Conservation (phyloP, 768 basidiomycete genomes). For the Leccinum olivaceopallidum region DNA sequence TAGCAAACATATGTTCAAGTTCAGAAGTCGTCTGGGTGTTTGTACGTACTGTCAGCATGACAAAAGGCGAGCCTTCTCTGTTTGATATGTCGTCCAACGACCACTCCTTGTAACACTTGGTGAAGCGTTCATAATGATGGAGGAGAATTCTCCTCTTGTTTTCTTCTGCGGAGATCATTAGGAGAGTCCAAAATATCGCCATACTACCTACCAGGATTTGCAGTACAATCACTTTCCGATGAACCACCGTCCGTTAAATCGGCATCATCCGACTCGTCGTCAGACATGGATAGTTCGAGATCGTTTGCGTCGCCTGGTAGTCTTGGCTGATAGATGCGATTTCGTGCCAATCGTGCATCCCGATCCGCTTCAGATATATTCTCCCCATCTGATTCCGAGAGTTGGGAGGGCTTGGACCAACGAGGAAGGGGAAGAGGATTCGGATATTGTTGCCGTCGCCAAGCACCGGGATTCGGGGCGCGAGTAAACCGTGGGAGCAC, state of each 20-base stretch:
- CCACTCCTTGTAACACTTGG: slow-evolving; percentile 47
- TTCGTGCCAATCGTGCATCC: slow-evolving; percentile 72
- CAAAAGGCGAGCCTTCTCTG: slow-evolving; percentile 53
- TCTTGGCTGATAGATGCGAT: slow-evolving; percentile 47
- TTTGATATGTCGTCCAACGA: slow-evolving; percentile 35
- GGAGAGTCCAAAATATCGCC: neutral
- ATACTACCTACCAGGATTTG: slow-evolving; percentile 34
- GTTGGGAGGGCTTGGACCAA: slow-evolving; percentile 27
- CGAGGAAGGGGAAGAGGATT: slow-evolving; percentile 11
- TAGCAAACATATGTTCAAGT: slow-evolving; percentile 5
- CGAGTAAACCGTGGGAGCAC: slow-evolving; percentile 29
- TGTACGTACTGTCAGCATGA: slow-evolving; percentile 42
- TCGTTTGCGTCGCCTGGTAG: slow-evolving; percentile 30
- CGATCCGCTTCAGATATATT: slow-evolving; percentile 63
- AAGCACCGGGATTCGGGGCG: slow-evolving; percentile 3
- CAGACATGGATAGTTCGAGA: slow-evolving; percentile 54
- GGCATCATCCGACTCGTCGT: slow-evolving; percentile 80
- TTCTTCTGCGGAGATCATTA: slow-evolving; percentile 24
- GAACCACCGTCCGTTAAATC: slow-evolving; percentile 57
- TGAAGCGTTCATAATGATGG: slow-evolving; percentile 48
- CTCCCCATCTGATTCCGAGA: slow-evolving; percentile 68
- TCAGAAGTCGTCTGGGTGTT: neutral
- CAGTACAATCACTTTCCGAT: slow-evolving; percentile 41
- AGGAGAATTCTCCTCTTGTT: slow-evolving; percentile 30
- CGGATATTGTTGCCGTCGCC: slow-evolving; percentile 9